phyloP scores from a whole-genome alignment of 495 filamentous ascomycete genomes.

The Aspergillus saccharolyticus region DNA sequence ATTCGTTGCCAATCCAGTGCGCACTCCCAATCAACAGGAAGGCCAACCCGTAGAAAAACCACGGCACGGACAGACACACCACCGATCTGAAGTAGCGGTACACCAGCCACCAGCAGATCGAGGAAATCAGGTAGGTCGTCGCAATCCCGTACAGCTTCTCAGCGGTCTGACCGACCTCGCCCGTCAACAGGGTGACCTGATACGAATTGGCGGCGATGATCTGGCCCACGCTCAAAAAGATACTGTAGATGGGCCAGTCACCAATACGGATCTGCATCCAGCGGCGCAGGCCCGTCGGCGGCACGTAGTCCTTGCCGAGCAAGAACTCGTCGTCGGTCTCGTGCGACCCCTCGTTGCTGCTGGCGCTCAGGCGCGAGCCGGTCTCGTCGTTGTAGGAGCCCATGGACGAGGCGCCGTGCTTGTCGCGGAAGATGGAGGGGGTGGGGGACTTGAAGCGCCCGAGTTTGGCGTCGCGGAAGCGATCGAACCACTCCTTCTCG shows the following conservation, averaged over 20 bases:
- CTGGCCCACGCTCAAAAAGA: constrained; percentile 60
- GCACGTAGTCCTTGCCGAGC: constrained; percentile 58
- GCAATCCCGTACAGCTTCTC: constrained; percentile 64
- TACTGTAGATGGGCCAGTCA: constrained; percentile 69
- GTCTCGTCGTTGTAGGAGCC: constrained; percentile 33
- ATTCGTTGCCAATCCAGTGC: constrained; percentile 45
- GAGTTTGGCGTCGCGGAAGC: constrained; percentile 53
- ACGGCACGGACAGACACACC: constrained; percentile 55
- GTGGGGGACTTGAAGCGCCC: constrained; percentile 41
- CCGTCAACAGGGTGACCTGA: constrained; percentile 64
- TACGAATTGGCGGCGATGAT: constrained; percentile 69
- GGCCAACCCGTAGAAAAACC: constrained; percentile 59
- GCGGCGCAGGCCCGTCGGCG: constrained; percentile 60
- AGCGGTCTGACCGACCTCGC: constrained; percentile 58
- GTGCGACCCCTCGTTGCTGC: constrained; percentile 13
- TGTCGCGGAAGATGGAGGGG: constrained; percentile 35
- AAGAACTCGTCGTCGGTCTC: constrained; percentile 50
- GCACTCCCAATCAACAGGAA: constrained; percentile 63
- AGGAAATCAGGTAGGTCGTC: constrained; percentile 55
- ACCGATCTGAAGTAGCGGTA: constrained; percentile 58
- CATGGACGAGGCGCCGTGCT: constrained; percentile 26
- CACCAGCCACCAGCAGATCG: constrained; percentile 58
- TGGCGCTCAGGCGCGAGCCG: constrained; percentile 28
- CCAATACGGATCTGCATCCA: constrained; percentile 42
- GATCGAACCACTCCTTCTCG: constrained; percentile 65